Base-by-base conservation (phyloP, 2,329 filamentous ascomycete species). In the Colletotrichum navitas region DNA sequence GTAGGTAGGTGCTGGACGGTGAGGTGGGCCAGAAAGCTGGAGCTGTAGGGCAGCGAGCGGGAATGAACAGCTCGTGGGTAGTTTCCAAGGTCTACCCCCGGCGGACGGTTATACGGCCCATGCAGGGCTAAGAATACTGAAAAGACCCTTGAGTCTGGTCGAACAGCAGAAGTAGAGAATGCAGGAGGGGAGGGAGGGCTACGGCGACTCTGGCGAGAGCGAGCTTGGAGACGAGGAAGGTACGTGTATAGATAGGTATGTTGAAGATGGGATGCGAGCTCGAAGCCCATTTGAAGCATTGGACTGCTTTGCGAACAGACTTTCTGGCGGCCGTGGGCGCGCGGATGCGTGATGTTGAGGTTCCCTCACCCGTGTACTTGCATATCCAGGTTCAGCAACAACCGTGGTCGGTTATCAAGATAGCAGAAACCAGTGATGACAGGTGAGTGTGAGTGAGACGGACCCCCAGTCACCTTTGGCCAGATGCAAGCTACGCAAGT, bases 31-130 rank as follows among this genome's bases (percentile, higher is more conserved):
- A 41, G 34, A 36, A 36, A 43, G 41, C 41, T 39, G 36, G 24
- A 43, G 41, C 41, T 45, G 18, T 21, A 14, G 55, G 67, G 47
- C 29, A 66, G 39, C 47, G 49, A 21, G 61, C 18, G 61, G 43
- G 26, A 16, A 51, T 6, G 11, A 47, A 54, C 65, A 68, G 68
- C 65, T 71, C 54, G 26, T 58, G 29, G 58, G 29, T 24, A n/a
- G 24, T 29, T 14, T 69, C 65, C 69, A 72, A 71, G 65, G 65
- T 69, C 69, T 72, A 72, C 52, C 69, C 69, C 54, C 36, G 47
- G 34, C 54, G 69, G 66, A 64, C 54, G 45, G 63, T 69, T 60
- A 64, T 72, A 65, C 69, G 69, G 69, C 59, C 69, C 69, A 72
- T 72, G 65, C 69, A 68, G 69, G 65, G 54, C 69, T 60, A 55